phyloP scores from a whole-genome alignment of 2,329 filamentous ascomycete genomes.

The Gaeumannomyces sp. region DNA sequence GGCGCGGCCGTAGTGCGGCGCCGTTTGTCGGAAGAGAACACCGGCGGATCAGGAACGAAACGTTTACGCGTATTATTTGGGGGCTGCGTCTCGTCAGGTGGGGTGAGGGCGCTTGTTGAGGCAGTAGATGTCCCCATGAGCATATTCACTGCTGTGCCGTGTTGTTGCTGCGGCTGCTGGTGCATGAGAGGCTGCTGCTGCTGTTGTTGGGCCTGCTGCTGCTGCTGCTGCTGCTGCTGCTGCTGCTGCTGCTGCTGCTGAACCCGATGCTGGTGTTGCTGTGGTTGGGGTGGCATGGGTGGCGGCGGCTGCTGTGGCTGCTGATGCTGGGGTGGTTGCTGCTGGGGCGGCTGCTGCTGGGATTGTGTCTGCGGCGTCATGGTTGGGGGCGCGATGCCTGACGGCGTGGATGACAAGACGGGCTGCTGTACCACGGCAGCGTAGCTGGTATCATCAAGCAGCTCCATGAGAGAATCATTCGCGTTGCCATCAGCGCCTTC shows the following conservation, averaged over 20 bases:
- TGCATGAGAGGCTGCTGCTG: slow-evolving; percentile 18
- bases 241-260: slow-evolving; percentile 15
- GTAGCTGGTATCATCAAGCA: slow-evolving; percentile 31
- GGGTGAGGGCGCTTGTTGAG: slow-evolving; percentile 43
- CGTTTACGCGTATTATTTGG: slow-evolving; percentile 39
- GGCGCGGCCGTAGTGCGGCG: slow-evolving; percentile 24
- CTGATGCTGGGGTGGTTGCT: slow-evolving; percentile 15
- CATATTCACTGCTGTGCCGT: neutral
- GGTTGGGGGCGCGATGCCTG: neutral
- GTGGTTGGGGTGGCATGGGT: slow-evolving; percentile 3
- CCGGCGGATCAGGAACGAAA: slow-evolving; percentile 19
- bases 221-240: slow-evolving; percentile 16
- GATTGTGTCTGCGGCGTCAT: slow-evolving; percentile 3
- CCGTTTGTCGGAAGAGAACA: slow-evolving; percentile 24
- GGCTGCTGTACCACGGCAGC: slow-evolving; percentile 15
- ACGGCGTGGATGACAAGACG: neutral
- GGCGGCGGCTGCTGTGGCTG: slow-evolving; percentile 11
- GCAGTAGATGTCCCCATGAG: slow-evolving; percentile 28
- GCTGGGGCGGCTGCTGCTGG: slow-evolving; percentile 15
- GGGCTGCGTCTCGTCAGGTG: slow-evolving; percentile 43
- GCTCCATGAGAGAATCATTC: slow-evolving; percentile 32
- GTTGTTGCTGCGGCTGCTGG: slow-evolving; percentile 5
- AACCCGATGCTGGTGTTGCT: slow-evolving; percentile 14
- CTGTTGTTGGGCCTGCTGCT: slow-evolving; percentile 10
- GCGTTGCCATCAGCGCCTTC: slow-evolving; percentile 43